Evolutionary conservation across 1,284 basidiomycete species (phyloP), one percentile per base, ranked within the genome.

Genomic region (Heterobasidion annosum): DNA sequence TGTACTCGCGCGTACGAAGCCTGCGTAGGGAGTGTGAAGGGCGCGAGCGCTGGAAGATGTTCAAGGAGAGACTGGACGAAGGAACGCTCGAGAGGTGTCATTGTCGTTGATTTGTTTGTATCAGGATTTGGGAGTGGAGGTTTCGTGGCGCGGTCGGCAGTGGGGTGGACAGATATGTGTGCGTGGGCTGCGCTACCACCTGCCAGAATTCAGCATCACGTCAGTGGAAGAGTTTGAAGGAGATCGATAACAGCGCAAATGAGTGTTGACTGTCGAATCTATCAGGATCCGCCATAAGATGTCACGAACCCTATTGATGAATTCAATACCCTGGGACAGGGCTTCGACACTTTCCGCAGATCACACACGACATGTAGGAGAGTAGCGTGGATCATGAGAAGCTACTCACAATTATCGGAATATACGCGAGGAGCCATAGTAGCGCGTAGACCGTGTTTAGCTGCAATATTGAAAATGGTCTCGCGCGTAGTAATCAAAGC

Each of bases 401-500:
- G 8, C 47, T 3, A 64, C 72, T 57, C 58, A 77, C 77, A 70
- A 49, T 63, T 73, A 56, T 79, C 67, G 34, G 62, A 56, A 62
- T 70, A 76, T 8, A 84, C 64, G 8, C 78, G 73, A 9, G 85
- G 86, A 13, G 82, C 78, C 52, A 88, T 73, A 0, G 86, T 89
- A 0, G 85, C 83, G 40, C 72, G 76, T 16, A 87, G 66, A 7
- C 78, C 79, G 61, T 88, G 74, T 62, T 82, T 84, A 49, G 68
- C 69, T 48, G 85, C 81, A 32, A 84, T 67, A 60, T 88, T 83
- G 62, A 70, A 72, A 50, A 89, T 85, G 7, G 77, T 83, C 64
- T 88, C 82, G 7, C 83, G 76, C 0, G 83, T 88, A 60, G 79
- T 74, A 12, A 87, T 68, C 33, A 88, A 67, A 0, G 83, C 81